These are phyloP conservation scores for Aspergillus diversus DNA, from an alignment of 495 filamentous ascomycete species.

Conservation along the genomic window DNA sequence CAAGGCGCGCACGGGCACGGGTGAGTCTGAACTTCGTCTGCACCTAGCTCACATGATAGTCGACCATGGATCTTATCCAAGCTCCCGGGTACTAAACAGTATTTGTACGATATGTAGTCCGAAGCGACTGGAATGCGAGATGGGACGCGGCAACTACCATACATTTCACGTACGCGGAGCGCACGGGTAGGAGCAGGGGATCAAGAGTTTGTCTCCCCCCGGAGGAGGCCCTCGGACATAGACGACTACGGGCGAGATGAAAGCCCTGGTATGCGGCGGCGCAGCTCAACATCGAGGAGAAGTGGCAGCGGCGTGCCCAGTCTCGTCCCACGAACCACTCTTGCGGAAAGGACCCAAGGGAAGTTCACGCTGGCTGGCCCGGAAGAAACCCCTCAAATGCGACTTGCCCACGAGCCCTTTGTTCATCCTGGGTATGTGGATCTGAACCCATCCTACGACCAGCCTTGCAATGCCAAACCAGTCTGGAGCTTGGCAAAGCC, in stretches of 20 bases:
- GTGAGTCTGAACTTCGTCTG: neutral
- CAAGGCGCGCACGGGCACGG: neutral
- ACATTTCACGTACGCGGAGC: constrained; percentile 2
- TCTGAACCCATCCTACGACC: constrained; percentile 50
- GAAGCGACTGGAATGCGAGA: constrained; percentile 7
- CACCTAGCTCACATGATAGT: too few relatives aligned
- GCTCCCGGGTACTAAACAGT: too few relatives aligned
- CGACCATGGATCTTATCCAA: too few relatives aligned
- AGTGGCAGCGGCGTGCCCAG: constrained; percentile 30
- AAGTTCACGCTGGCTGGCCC: constrained; percentile 44
- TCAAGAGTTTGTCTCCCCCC: neutral
- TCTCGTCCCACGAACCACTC: constrained; percentile 32
- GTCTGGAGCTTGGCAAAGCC: constrained; percentile 55
- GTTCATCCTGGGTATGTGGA: constrained; percentile 49
- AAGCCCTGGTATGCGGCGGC: constrained; percentile 5
- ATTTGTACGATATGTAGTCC: neutral
- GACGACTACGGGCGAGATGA: neutral
- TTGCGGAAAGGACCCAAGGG: constrained; percentile 37
- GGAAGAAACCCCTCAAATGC: constrained; percentile 41
- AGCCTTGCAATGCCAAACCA: constrained; percentile 43
- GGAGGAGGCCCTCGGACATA: neutral
- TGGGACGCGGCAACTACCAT: neutral
- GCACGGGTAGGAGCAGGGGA: neutral
- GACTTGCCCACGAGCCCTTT: constrained; percentile 42
- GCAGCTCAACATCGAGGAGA: constrained; percentile 13